Evolutionary conservation across 495 filamentous ascomycete species (phyloP), one percentile per base, ranked within the genome.

Genomic region (Penicillium crystallinum): DNA sequence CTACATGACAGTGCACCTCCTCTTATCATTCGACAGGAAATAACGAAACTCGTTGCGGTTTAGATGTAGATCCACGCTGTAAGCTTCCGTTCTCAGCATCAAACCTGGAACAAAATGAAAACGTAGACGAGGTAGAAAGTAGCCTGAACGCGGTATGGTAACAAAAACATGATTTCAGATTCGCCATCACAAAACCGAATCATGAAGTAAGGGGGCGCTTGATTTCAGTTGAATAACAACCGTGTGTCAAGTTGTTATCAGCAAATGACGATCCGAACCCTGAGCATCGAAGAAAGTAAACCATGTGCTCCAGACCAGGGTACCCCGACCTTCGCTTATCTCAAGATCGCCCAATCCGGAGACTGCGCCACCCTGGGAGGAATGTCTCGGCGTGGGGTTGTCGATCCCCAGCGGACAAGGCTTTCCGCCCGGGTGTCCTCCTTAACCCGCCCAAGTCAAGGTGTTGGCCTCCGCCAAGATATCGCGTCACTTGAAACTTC

Each of bases 201-300:
- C 23, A 23, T 9, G 14, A 21, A 3, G 43, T 15, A 46, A 19
- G 12, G 30, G 19, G n/a, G 44, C 10, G 11, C 27, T 15, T 12
- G 27, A 27, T 33, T 17, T 4, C 17, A 9, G 11, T 43, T 43
- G 18, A 37, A 23, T 22, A 33, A 19, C 25, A 1, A 17, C 27
- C 35, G 29, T 50, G 37, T 42, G 48, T 42, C 48, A 50, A 42
- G 10, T 33, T 31, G 37, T 50, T 50, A 50, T 50, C 48, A 12
- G 3, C 23, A 1, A 33, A 18, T 12, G 48, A 14, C 14, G 48
- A 50, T 50, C 48, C 38, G 34, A 50, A 42, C 48, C 38, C 17
- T 35, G 35, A 37, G 33, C 33, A 37, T 48, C 23, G 4, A 11
- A 38, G 17, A 37, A n/a, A n/a, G n/a, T 29, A 14, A 48, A 12